These are phyloP conservation scores for Candida silvatica DNA, from an alignment of 805 yeast species.

Conservation along the genomic window DNA sequence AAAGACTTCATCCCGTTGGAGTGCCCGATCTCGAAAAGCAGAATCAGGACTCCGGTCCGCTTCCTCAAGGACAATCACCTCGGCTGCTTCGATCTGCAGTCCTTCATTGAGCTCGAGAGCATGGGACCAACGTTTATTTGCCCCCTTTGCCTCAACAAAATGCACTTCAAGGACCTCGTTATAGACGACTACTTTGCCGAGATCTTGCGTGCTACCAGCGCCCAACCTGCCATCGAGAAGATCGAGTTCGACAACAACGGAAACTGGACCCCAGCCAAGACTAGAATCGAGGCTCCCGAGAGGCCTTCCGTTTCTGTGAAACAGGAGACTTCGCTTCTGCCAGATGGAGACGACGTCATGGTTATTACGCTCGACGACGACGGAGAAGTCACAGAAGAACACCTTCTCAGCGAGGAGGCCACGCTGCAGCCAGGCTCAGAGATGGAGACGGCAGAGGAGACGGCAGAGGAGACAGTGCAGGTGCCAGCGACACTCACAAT, in stretches of 20 bases:
- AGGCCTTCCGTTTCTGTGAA: too few species aligned
- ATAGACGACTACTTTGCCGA: constrained; percentile 68
- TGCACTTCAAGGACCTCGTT: constrained; percentile 51
- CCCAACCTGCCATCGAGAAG: constrained; percentile 51
- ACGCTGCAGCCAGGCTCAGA: too few species aligned
- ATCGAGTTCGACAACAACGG: constrained; percentile 70
- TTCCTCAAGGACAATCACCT: constrained; percentile 68
- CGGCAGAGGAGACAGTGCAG: too few species aligned
- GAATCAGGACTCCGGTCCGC: constrained; percentile 66
- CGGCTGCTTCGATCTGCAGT: constrained; percentile 79
- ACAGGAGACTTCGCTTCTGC: too few species aligned
- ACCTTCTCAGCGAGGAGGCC: too few species aligned
- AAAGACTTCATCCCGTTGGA: constrained; percentile 53
- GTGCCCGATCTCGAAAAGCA: constrained; percentile 71
- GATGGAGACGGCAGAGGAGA: too few species aligned
- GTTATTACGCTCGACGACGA: too few species aligned
- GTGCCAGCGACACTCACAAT: too few species aligned
- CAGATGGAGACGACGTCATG: too few species aligned
- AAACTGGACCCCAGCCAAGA: constrained; percentile 59
- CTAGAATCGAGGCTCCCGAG: too few species aligned
- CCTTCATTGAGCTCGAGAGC: constrained; percentile 65
- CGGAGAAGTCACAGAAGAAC: too few species aligned
- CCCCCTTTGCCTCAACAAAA: constrained; percentile 60
- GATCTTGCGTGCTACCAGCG: constrained; percentile 44
- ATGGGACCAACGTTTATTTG: constrained; percentile 85